Conservation (phyloP, 2,329 filamentous ascomycete species). For the Sporothrix schenckii region DNA sequence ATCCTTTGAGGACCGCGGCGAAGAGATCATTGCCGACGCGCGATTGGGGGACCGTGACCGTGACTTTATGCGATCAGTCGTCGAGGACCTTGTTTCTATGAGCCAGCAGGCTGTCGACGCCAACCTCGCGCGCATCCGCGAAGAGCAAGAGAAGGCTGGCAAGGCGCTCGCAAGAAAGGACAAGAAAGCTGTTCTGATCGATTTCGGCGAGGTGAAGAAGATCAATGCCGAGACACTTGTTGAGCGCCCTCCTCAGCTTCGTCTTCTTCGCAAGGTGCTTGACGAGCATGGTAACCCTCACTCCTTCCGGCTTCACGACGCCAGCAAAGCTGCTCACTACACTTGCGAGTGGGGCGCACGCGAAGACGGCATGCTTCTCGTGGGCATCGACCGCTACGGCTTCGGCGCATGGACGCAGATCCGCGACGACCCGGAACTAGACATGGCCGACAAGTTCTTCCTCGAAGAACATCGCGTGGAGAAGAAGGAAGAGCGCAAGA, state of each 20-base stretch:
- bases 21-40: slow-evolving; percentile 86
- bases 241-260: slow-evolving; percentile 86
- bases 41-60: slow-evolving; percentile 80
- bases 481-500: slow-evolving; percentile 89
- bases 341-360: slow-evolving; percentile 88
- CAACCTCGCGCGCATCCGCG: slow-evolving; percentile 72
- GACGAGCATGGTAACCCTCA: slow-evolving; percentile 68
- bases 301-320: slow-evolving; percentile 85
- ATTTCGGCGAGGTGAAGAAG: slow-evolving; percentile 90
- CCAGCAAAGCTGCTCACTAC: slow-evolving; percentile 89
- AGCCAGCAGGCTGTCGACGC: slow-evolving; percentile 63
- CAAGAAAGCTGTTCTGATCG: slow-evolving; percentile 93
- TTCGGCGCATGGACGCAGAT: slow-evolving; percentile 96
- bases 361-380: slow-evolving; percentile 95
- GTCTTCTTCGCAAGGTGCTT: slow-evolving; percentile 76
- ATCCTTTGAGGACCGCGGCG: slow-evolving; percentile 81
- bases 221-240: slow-evolving; percentile 95
- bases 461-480: slow-evolving; percentile 97
- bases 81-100: slow-evolving; percentile 70
- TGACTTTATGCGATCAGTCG: slow-evolving; percentile 73
- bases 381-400: slow-evolving; percentile 90
- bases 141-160: slow-evolving; percentile 79
- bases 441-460: slow-evolving; percentile 88
- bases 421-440: slow-evolving; percentile 84
- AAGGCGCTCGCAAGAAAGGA: slow-evolving; percentile 94